Conservation (phyloP, 2,329 filamentous ascomycete species). For the Monilinia fructigena region DNA sequence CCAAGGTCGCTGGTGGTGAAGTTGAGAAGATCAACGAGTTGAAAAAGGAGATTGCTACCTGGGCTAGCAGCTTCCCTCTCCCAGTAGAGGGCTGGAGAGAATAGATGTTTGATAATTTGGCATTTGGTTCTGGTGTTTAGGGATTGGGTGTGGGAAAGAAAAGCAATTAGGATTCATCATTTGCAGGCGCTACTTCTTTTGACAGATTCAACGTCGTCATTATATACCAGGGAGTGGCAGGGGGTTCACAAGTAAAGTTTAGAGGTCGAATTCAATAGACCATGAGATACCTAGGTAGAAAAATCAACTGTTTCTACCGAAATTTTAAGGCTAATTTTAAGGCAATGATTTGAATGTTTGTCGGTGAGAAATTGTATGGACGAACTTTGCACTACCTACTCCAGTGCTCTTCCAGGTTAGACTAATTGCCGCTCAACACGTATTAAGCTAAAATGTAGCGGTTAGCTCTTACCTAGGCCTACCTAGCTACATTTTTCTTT, state of each 20-base stretch:
- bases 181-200: slow-evolving; percentile 28
- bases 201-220: slow-evolving; percentile 37
- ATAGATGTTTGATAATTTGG: slow-evolving; percentile 27
- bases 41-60: slow-evolving; percentile 84
- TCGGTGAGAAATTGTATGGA: too few relatives aligned
- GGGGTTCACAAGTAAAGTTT: slow-evolving; percentile 18
- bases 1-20: slow-evolving; percentile 76
- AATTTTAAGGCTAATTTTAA: not conserved
- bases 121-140: slow-evolving; percentile 28
- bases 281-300: slow-evolving; percentile 13
- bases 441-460: too few relatives aligned
- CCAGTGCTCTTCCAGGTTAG: too few relatives aligned
- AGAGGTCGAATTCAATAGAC: slow-evolving; percentile 20
- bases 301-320: slow-evolving; percentile 19
- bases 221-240: slow-evolving; percentile 24
- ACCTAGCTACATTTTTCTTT: too few relatives aligned
- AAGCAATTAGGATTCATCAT: slow-evolving; percentile 26
- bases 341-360: not conserved
- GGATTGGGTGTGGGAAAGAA: slow-evolving; percentile 24
- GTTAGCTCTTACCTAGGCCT: too few relatives aligned
- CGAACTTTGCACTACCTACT: not conserved
- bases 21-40: slow-evolving; percentile 79
- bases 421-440: not conserved
- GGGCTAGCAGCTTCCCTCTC: slow-evolving; percentile 89
- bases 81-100: slow-evolving; percentile 72